phyloP scores from a whole-genome alignment of 306 rosid species.

The Malus orientalis region DNA sequence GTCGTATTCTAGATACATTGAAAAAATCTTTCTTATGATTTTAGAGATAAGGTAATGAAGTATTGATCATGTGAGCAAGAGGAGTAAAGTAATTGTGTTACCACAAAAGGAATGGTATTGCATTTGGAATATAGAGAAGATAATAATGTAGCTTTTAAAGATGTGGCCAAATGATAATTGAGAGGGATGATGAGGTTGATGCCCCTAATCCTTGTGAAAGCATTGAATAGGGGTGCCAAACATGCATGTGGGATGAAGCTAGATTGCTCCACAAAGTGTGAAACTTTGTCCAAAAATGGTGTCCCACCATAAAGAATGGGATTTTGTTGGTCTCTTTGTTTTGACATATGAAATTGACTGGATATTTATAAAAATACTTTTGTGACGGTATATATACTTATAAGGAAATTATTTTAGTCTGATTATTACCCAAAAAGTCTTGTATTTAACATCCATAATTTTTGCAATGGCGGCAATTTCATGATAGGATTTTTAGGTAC shows the following conservation, averaged over 20 bases:
- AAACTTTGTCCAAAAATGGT: not conserved
- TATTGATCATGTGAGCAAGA: not conserved
- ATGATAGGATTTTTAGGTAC: too few species aligned
- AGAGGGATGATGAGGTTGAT: not conserved
- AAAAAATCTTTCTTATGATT: not conserved
- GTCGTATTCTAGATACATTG: too few species aligned
- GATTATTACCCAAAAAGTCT: too few species aligned
- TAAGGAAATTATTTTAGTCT: too few species aligned
- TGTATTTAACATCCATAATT: too few species aligned
- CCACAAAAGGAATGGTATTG: not conserved
- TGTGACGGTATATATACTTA: too few species aligned
- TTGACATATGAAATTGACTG: too few species aligned
- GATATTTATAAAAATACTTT: too few species aligned
- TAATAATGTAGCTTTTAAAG: not conserved
- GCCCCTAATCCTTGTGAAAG: not conserved
- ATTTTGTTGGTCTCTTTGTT: not conserved
- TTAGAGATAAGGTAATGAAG: not conserved
- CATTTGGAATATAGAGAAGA: not conserved
- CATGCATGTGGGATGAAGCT: not conserved
- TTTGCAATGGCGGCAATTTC: too few species aligned
- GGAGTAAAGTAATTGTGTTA: not conserved
- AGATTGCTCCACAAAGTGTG: not conserved
- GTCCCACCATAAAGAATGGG: not conserved
- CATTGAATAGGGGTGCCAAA: too few species aligned
- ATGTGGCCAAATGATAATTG: not conserved